These are phyloP conservation scores for Aureobasidium sp. DNA, from an alignment of 2,329 filamentous ascomycete species.

Conservation along the genomic window DNA sequence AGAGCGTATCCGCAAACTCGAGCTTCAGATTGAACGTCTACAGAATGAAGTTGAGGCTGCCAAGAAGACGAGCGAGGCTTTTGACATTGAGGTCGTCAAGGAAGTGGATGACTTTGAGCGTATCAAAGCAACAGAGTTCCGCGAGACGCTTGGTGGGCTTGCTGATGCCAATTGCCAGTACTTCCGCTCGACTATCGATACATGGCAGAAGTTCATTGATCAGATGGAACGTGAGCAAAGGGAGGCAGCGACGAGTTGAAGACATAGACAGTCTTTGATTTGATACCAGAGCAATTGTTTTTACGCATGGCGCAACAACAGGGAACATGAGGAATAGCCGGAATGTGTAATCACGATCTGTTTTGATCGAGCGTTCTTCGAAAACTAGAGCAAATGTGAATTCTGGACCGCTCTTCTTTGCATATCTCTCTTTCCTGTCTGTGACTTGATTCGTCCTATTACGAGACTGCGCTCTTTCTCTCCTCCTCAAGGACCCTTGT, in stretches of 20 bases:
- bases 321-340: neutral
- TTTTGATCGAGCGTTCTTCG: neutral
- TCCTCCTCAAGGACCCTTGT: too few relatives aligned
- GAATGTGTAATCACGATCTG: slow-evolving; percentile 7
- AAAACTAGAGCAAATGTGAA: neutral
- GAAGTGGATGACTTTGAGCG: slow-evolving; percentile 92
- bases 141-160: slow-evolving; percentile 72
- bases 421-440: neutral
- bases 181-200: slow-evolving; percentile 69
- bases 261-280: neutral
- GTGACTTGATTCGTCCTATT: too few relatives aligned
- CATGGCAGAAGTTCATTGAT: slow-evolving; percentile 84
- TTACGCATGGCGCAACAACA: neutral
- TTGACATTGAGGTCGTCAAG: slow-evolving; percentile 91
- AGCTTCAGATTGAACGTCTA: slow-evolving; percentile 86
- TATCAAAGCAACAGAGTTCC: slow-evolving; percentile 92
- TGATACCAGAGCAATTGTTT: neutral
- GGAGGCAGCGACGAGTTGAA: slow-evolving; percentile 12
- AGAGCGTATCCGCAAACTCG: slow-evolving; percentile 80
- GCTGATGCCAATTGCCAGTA: slow-evolving; percentile 83
- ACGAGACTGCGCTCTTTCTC: too few relatives aligned
- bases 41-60: slow-evolving; percentile 83
- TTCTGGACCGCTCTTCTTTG: neutral
- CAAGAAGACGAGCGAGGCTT: slow-evolving; percentile 79
- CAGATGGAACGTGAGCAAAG: slow-evolving; percentile 69